Evolutionary conservation across 2,329 filamentous ascomycete species (phyloP), one percentile per base, ranked within the genome.

Genomic region (Fragosphaeria purpurea): DNA sequence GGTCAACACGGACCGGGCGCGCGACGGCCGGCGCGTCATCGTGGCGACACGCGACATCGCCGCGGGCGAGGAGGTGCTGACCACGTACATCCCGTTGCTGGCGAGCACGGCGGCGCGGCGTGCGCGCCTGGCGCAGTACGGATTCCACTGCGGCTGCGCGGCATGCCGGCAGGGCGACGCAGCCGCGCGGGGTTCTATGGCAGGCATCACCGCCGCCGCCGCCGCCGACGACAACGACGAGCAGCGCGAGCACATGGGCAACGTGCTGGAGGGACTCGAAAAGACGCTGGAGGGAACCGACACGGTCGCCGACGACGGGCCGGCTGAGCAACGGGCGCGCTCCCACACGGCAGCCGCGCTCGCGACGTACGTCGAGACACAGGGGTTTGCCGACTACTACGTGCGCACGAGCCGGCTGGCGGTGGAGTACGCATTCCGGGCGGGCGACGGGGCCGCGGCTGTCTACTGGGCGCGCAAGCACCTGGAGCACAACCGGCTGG

Each of bases 51-150:
- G 59, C 5, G 60, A 65, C 32, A 61, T 71, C 34, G 43, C 50
- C 6, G 53, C 52, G 1, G 67, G 64, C 6, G 65, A 67, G 11
- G 65, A 71, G 58, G 58, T 70, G 32, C 63, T 64, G 0, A 45
- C 68, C 2, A 63, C 61, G 0, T 70, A 70, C 56, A 62, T 63
- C 51, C 64, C 67, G 47, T 61, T 63, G 55, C 60, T 60, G 5
- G 57, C 63, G 13, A 57, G 62, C 32, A 62, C 61, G 50, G 51
- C 55, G 6, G 51, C 60, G 7, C 59, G 68, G 1, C 50, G 56
- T 7, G 62, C 58, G 50, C 59, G 66, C 43, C 57, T 68, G 40
- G 60, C 61, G 50, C 63, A 67, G 46, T 59, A 59, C 38, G 56
- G 55, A 6, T 59, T 59, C 32, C 47, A 30, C 12, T 57, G 55